phyloP scores from a whole-genome alignment of 768 basidiomycete genomes.

The Basidioascus undulatus region DNA sequence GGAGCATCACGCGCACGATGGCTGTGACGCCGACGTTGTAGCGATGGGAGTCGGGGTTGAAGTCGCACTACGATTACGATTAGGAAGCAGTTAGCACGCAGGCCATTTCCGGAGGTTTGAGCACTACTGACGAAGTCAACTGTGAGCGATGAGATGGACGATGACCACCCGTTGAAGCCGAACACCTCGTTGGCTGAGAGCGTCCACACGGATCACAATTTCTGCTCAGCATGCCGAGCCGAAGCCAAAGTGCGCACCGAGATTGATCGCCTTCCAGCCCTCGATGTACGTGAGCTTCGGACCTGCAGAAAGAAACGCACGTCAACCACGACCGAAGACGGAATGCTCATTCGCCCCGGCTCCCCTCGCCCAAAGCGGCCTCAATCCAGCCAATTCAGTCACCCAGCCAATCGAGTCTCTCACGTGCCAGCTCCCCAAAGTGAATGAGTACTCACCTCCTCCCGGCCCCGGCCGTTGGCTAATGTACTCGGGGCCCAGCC shows the following conservation, averaged over 20 bases:
- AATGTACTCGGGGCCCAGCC: constrained; percentile 83
- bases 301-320: constrained; percentile 24
- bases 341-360: not conserved
- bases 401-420: not conserved
- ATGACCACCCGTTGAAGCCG: constrained; percentile 91
- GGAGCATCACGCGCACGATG: constrained; percentile 60
- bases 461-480: constrained; percentile 71
- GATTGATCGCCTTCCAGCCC: constrained; percentile 92
- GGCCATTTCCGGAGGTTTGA: not conserved
- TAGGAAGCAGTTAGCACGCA: not conserved
- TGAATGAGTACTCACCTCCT: constrained; percentile 14
- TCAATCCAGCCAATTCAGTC: not conserved
- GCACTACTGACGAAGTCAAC: constrained; percentile 20
- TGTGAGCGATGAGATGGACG: constrained; percentile 43
- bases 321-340: too few species aligned
- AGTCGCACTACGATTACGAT: constrained; percentile 25
- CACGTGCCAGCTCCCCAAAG: not conserved
- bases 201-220: too few species aligned
- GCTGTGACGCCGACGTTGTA: constrained; percentile 59
- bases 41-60: constrained; percentile 34
- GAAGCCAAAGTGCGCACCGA: too few species aligned
- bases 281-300: constrained; percentile 80
- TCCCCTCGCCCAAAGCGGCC: not conserved
- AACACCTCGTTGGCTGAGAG: constrained; percentile 98
- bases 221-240: too few species aligned